These are phyloP conservation scores for Sinapis alba DNA, from an alignment of 441 rosid genomes.

Conservation along the genomic window DNA sequence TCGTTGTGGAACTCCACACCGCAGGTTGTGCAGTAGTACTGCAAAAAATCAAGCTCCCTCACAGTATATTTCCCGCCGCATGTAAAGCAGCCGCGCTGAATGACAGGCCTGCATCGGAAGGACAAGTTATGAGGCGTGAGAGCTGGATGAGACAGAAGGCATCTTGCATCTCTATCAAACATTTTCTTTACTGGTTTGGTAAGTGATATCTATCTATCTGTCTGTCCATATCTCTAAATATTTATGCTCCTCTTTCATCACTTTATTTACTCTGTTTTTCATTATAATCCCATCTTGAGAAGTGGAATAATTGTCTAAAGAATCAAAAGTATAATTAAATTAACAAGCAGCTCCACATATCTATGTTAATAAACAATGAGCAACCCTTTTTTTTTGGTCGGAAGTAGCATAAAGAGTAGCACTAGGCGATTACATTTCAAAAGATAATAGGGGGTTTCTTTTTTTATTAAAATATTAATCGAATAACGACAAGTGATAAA, in stretches of 20 bases:
- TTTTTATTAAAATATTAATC: too few relatives aligned
- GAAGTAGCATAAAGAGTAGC: too few relatives aligned
- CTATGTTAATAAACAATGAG: background rate
- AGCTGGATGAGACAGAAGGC: constrained; percentile 4
- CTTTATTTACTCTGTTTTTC: background rate
- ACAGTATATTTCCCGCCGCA: background rate
- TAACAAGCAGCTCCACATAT: background rate
- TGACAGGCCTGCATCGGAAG: background rate
- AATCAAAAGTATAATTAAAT: too few relatives aligned
- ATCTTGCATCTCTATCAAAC: background rate
- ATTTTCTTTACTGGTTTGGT: background rate
- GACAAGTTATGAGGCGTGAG: background rate
- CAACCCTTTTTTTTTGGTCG: constrained; percentile 20
- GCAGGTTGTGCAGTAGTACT: background rate
- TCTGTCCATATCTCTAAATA: too few relatives aligned
- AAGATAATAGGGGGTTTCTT: too few relatives aligned
- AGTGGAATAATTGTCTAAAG: background rate
- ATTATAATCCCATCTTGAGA: background rate
- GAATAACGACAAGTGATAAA: too few relatives aligned
- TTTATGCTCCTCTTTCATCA: too few relatives aligned
- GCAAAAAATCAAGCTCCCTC: background rate
- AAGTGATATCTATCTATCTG: too few relatives aligned
- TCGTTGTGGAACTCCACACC: background rate
- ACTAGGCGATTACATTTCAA: too few relatives aligned
- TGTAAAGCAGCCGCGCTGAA: background rate